A percentile compares a stretch with the other conserved stretches of the same genome.
These are phyloP conservation scores for Anthracocystis setariae DNA, from an alignment of 1,284 basidiomycete genomes.

Conservation along the genomic window DNA sequence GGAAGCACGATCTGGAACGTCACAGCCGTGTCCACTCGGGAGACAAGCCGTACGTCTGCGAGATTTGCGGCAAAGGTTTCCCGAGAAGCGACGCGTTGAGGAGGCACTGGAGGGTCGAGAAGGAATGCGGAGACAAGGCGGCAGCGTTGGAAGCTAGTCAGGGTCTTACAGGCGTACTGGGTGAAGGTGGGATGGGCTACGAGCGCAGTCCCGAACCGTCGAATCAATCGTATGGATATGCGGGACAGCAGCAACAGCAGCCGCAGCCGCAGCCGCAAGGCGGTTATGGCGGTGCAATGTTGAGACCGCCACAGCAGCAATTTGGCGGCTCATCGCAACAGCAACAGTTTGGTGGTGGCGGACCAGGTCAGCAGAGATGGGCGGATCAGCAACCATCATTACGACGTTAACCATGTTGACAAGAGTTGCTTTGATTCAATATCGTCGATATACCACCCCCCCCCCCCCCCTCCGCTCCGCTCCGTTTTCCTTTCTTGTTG, in stretches of 20 bases:
- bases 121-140: conserved; percentile 60
- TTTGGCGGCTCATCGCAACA: conserved; percentile 5
- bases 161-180: conserved; percentile 26
- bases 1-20: conserved; percentile 66
- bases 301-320: conserved; percentile 13
- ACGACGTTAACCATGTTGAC: not conserved
- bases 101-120: conserved; percentile 64
- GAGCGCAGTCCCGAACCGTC: conserved; percentile 41
- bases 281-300: not conserved
- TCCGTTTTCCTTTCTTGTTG: too few species aligned
- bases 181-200: conserved; percentile 21
- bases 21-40: conserved; percentile 66
- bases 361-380: conserved; percentile 7
- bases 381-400: conserved; percentile 7
- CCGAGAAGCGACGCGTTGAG: conserved; percentile 65
- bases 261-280: conserved; percentile 8
- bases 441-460: too few species aligned
- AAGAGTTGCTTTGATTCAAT: too few species aligned
- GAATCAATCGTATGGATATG: conserved; percentile 11
- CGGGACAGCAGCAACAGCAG: conserved; percentile 10
- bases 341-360: conserved; percentile 4
- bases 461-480: too few species aligned
- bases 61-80: conserved; percentile 65
- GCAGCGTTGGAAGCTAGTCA: conserved; percentile 56
- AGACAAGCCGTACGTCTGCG: conserved; percentile 66